A percentile compares a stretch with the other conserved stretches of the same genome.
Evolutionary conservation across 495 filamentous ascomycete species (phyloP).

Genomic region (Hyaloscypha finlandica): DNA sequence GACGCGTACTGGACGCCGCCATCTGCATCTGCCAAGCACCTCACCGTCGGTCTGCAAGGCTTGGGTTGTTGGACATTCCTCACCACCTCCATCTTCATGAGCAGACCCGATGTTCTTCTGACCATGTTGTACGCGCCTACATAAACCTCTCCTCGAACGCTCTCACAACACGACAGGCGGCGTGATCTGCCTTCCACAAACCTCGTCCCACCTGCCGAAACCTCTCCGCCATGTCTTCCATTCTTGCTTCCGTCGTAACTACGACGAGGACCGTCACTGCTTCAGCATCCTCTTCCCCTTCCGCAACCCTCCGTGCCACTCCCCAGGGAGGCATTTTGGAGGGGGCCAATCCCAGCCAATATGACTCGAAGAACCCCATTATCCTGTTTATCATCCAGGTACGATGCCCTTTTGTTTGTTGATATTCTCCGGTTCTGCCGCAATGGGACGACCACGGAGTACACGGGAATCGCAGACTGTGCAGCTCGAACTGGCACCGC

Average conservation of each 20-base stretch:
- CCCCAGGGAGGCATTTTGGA: constrained; percentile 73
- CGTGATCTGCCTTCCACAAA: not conserved
- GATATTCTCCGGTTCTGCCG: constrained; percentile 5
- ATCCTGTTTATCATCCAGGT: constrained; percentile 94
- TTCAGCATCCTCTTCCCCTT: constrained; percentile 24
- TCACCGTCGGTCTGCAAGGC: not conserved
- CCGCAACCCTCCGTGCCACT: constrained; percentile 38
- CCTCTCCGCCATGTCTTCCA: constrained; percentile 1
- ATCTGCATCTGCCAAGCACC: not conserved
- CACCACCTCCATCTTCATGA: not conserved
- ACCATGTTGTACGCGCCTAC: not conserved
- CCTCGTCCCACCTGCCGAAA: not conserved
- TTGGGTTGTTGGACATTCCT: not conserved
- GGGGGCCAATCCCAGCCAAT: constrained; percentile 69
- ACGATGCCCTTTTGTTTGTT: constrained; percentile 22
- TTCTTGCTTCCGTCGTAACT: constrained; percentile 11
- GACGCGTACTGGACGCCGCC: too few relatives aligned
- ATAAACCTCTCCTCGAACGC: not conserved
- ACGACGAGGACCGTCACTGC: constrained; percentile 17
- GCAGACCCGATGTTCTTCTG: not conserved
- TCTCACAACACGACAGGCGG: not conserved
- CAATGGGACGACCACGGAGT: constrained; percentile 13
- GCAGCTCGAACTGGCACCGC: not conserved
- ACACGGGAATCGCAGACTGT: not conserved
- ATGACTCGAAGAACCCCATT: constrained; percentile 81